Conservation (phyloP, 2,329 filamentous ascomycete species). For the Ascochyta clinopodiicola region DNA sequence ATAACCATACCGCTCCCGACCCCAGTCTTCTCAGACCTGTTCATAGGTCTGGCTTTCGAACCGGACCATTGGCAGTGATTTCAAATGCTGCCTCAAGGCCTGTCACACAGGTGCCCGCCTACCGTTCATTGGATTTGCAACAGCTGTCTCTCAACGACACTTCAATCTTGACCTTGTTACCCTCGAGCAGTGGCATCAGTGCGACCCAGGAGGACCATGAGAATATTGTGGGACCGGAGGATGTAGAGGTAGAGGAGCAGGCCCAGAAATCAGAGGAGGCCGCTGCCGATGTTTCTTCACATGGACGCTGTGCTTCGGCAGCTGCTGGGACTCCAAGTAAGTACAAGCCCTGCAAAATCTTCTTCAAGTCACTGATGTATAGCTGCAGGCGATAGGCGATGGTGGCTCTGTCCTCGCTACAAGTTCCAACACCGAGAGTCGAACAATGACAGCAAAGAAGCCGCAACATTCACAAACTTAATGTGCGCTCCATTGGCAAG, state of each 20-base stretch:
- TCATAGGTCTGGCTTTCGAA: neutral
- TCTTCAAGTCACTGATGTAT: neutral
- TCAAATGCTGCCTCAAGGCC: neutral
- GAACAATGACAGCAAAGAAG: neutral
- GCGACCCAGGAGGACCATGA: neutral
- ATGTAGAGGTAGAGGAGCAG: neutral
- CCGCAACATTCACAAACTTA: neutral
- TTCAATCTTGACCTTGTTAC: neutral
- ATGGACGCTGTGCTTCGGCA: neutral
- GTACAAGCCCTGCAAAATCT: neutral
- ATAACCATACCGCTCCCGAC: neutral
- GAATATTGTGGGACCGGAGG: neutral
- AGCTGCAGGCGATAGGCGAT: slow-evolving; percentile 1
- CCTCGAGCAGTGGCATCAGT: neutral
- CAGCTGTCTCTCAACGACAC: neutral
- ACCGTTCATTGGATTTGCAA: neutral
- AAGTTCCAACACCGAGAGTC: neutral
- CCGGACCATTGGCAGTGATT: neutral
- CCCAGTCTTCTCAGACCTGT: neutral
- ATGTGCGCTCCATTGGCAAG: neutral
- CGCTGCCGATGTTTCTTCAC: neutral
- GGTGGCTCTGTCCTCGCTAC: slow-evolving; percentile 12
- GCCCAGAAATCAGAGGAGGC: neutral
- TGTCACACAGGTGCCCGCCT: neutral
- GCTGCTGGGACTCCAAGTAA: neutral